Evolutionary conservation across 176 grass and related monocot species (phyloP).

Genomic region (Bolboschoenus planiculmis): DNA sequence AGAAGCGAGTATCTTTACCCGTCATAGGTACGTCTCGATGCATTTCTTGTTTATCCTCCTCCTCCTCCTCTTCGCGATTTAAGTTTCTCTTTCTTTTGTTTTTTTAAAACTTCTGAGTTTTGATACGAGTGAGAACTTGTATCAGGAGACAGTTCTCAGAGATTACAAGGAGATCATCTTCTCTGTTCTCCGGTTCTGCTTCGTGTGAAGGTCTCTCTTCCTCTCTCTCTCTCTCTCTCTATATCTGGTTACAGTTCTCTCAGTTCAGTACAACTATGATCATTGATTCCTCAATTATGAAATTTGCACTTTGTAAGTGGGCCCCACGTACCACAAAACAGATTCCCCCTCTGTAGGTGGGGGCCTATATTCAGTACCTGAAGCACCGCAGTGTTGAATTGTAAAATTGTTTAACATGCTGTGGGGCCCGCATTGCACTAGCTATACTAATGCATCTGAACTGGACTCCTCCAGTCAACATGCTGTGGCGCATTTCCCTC

Average conservation of each 20-base stretch:
- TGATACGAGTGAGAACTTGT: background rate
- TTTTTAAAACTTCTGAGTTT: background rate
- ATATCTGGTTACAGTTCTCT: background rate
- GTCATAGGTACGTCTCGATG: background rate
- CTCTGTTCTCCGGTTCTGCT: background rate
- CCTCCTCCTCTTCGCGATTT: background rate
- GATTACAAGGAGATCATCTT: background rate
- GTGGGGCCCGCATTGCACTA: background rate
- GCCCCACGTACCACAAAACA: background rate
- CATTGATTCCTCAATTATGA: background rate
- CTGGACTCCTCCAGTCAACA: background rate
- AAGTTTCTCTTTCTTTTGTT: background rate
- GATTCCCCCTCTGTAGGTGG: background rate
- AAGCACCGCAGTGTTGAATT: background rate
- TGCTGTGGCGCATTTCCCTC: background rate
- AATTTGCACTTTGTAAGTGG: background rate
- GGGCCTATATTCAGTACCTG: background rate
- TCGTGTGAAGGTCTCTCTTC: conserved; percentile 10
- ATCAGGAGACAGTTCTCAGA: conserved; percentile 22
- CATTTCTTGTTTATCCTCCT: background rate
- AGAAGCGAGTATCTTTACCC: conserved; percentile 1
- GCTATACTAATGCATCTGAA: background rate
- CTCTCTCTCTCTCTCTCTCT: background rate
- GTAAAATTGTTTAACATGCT: too few species aligned
- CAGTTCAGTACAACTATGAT: background rate